Evolutionary conservation across 805 yeast genomes (phyloP).

Genomic region (Starmerella floris): DNA sequence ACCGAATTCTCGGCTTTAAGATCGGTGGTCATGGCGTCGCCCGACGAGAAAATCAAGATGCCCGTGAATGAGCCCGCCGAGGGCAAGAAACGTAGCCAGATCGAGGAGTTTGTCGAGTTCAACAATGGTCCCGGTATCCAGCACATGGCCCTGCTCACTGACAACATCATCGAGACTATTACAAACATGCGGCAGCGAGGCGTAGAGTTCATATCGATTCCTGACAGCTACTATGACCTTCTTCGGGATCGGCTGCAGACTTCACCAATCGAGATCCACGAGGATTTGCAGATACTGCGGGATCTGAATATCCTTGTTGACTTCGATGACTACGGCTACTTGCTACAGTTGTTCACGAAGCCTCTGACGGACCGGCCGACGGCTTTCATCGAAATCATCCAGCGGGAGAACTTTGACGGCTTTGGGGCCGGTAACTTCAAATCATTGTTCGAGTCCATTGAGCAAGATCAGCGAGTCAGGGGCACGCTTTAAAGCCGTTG

Average conservation of each 20-base stretch:
- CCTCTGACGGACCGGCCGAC: constrained; percentile 73
- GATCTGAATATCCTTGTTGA: constrained; percentile 55
- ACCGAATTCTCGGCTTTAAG: constrained; percentile 57
- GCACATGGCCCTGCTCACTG: constrained; percentile 60
- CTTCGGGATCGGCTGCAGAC: constrained; percentile 35
- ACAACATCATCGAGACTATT: constrained; percentile 47
- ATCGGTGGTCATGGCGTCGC: constrained; percentile 65
- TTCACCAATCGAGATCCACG: constrained; percentile 37
- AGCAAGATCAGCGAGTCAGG: constrained; percentile 56
- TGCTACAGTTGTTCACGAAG: constrained; percentile 66
- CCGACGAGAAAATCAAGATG: constrained; percentile 53
- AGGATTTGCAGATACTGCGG: constrained; percentile 39
- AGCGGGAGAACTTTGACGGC: constrained; percentile 66
- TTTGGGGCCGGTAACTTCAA: constrained; percentile 84
- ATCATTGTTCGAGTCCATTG: constrained; percentile 68
- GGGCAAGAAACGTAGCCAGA: constrained; percentile 55
- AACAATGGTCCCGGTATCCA: constrained; percentile 76
- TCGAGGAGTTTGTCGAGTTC: constrained; percentile 66
- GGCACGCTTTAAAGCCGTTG: constrained; percentile 36
- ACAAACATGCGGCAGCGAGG: constrained; percentile 45
- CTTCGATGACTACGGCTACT: constrained; percentile 63
- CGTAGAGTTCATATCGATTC: constrained; percentile 51
- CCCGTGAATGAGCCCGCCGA: constrained; percentile 77
- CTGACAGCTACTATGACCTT: constrained; percentile 42
- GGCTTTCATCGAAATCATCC: constrained; percentile 66